phyloP scores from a whole-genome alignment of 768 basidiomycete species.

The Strobilomyces confusus region DNA sequence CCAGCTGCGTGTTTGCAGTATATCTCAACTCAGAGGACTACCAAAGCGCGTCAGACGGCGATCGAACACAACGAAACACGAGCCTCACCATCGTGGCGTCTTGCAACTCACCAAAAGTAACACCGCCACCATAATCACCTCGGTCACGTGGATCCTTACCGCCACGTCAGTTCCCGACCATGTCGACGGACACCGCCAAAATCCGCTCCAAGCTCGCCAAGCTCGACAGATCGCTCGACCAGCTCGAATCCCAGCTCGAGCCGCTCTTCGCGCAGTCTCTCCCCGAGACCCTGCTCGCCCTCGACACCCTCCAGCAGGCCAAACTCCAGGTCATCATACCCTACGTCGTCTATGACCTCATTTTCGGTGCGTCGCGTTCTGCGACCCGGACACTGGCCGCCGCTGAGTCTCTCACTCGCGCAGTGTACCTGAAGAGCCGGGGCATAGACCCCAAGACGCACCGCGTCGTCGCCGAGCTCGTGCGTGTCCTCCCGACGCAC shows the following conservation, averaged over 20 bases:
- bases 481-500: slow-evolving; percentile 8
- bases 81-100: slow-evolving; percentile 20
- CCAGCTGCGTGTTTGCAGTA: slow-evolving; percentile 93
- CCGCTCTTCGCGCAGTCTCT: slow-evolving; percentile 66
- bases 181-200: slow-evolving; percentile 36
- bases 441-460: slow-evolving; percentile 81
- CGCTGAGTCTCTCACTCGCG: neutral
- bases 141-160: slow-evolving; percentile 10
- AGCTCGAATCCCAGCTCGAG: slow-evolving; percentile 62
- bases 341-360: slow-evolving; percentile 80
- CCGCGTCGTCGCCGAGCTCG: slow-evolving; percentile 62
- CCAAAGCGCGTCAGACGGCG: slow-evolving; percentile 1
- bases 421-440: slow-evolving; percentile 78
- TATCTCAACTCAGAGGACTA: slow-evolving; percentile 92
- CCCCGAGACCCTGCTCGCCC: slow-evolving; percentile 56
- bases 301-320: slow-evolving; percentile 76
- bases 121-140: slow-evolving; percentile 11
- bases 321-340: slow-evolving; percentile 75
- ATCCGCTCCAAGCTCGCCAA: slow-evolving; percentile 41
- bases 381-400: too few relatives aligned
- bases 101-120: neutral
- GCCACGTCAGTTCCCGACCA: slow-evolving; percentile 9
- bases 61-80: neutral
- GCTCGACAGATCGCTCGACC: slow-evolving; percentile 58
- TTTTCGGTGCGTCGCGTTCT: slow-evolving; percentile 62